These are phyloP conservation scores for Mucor mucedo DNA, from an alignment of 371 early-diverging fungal genomes.

Conservation along the genomic window DNA sequence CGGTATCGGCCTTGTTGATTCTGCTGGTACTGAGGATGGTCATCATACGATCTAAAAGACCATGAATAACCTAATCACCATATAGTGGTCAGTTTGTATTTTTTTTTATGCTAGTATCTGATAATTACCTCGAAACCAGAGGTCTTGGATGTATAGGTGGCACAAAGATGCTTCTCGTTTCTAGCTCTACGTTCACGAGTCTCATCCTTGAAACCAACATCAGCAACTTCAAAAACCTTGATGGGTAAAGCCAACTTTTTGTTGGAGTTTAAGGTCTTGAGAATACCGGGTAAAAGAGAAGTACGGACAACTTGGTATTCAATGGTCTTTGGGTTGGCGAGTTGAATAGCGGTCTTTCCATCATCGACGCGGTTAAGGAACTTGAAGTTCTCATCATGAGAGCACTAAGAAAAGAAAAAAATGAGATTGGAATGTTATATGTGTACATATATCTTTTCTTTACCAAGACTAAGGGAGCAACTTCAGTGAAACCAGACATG, in stretches of 20 bases:
- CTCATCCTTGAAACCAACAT: constrained; percentile 92
- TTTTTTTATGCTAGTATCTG: background rate
- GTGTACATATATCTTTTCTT: background rate
- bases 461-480: constrained; percentile 93
- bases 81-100: background rate
- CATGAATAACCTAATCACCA: constrained; percentile 75
- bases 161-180: constrained; percentile 93
- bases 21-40: constrained; percentile 70
- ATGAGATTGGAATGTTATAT: too few relatives aligned
- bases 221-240: constrained; percentile 97
- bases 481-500: constrained; percentile 95
- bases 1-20: constrained; percentile 46
- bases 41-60: constrained; percentile 92
- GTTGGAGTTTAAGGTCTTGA: constrained; percentile 96
- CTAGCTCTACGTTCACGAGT: constrained; percentile 80
- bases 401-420: constrained; percentile 66
- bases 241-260: constrained; percentile 92
- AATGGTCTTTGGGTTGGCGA: constrained; percentile 96
- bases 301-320: constrained; percentile 98
- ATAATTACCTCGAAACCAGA: constrained; percentile 87
- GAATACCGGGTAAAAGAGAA: constrained; percentile 92
- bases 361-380: constrained; percentile 82
- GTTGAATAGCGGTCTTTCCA: constrained; percentile 81
- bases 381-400: constrained; percentile 95
- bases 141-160: constrained; percentile 86